Conservation (phyloP, 2,329 filamentous ascomycete genomes). For the Calonectria pseudoturangicola region DNA sequence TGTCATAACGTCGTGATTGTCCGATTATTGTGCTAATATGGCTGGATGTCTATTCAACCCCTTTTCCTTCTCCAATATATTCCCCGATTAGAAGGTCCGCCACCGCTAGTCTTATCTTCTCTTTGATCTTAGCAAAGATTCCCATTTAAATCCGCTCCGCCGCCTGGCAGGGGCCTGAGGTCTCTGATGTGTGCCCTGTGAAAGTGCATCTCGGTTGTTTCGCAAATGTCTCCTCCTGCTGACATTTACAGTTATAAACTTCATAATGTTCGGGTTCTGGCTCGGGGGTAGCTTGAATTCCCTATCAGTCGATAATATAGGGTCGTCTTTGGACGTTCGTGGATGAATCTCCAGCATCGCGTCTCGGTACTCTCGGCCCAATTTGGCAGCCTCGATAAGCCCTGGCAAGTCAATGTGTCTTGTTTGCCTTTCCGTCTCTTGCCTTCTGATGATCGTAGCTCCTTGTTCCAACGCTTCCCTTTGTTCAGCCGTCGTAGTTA, state of each 20-base stretch:
- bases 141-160: conserved; percentile 50
- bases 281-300: conserved; percentile 61
- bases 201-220: conserved; percentile 6
- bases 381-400: conserved; percentile 58
- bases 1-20: conserved; percentile 53
- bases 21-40: conserved; percentile 40
- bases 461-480: conserved; percentile 50
- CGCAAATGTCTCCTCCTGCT: conserved; percentile 30
- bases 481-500: conserved; percentile 50
- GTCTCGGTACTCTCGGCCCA: conserved; percentile 51
- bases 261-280: conserved; percentile 61
- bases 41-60: conserved; percentile 27
- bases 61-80: conserved; percentile 22
- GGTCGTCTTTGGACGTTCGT: conserved; percentile 62
- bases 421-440: conserved; percentile 46
- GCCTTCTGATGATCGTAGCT: conserved; percentile 40
- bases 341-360: conserved; percentile 63
- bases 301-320: conserved; percentile 57
- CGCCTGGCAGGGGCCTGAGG: conserved; percentile 36
- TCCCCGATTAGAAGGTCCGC: conserved; percentile 31
- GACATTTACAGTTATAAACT: conserved; percentile 49
- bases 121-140: conserved; percentile 51
- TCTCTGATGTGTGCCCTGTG: conserved; percentile 22
- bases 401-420: conserved; percentile 56
- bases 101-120: conserved; percentile 36